Base-by-base conservation (phyloP, 352 stramenopile species). In the Stephanocyclus meneghinianus region DNA sequence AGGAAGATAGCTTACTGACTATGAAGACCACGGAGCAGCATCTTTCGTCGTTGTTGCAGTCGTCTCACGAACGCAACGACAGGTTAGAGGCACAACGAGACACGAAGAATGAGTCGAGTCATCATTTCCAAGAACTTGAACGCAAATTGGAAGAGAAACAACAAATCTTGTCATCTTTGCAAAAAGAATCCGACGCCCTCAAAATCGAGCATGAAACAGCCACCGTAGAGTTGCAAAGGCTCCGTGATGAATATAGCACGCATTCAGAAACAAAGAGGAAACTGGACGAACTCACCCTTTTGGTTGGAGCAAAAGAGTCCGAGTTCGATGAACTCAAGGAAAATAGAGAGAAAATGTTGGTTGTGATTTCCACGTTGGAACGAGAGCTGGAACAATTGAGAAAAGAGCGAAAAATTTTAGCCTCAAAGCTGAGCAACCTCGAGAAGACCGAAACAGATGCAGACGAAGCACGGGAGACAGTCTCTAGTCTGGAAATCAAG, bases 21-120 rank as follows among this genome's bases (percentile, higher is more conserved):
- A 67, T 85, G 63, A 48, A 85, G 30, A 75, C 42, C 56, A 66
- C 35, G 16, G 62, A 76, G 30, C 55, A 55, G 55, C 60, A 71
- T 44, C 51, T 61, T 55, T 16, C 44, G 29, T 11, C 68, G 42
- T 74, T 64, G 21, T 69, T 56, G 11, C 45, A 67, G 40, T 44
- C 56, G 21, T 15, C 62, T n/a, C 70, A 68, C 55, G 59, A 76
- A n/a, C 42, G 66, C 18, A 74, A 56, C 16, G n/a, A 35, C 11
- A 26, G 76, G 16, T 48, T 83, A 42, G 70, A 75, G 21, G 32
- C 71, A 2, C 18, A 74, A 40, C 18, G 48, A 13, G 21, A 61
- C 1, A 11, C 50, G 16, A 71, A 53, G 35, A 66, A 51, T 48
- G 21, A 74, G 18, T 18, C 40, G 32, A 64, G 30, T 21, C n/a